Base-by-base conservation (phyloP, 768 basidiomycete genomes). In the Amanita brunnescens region DNA sequence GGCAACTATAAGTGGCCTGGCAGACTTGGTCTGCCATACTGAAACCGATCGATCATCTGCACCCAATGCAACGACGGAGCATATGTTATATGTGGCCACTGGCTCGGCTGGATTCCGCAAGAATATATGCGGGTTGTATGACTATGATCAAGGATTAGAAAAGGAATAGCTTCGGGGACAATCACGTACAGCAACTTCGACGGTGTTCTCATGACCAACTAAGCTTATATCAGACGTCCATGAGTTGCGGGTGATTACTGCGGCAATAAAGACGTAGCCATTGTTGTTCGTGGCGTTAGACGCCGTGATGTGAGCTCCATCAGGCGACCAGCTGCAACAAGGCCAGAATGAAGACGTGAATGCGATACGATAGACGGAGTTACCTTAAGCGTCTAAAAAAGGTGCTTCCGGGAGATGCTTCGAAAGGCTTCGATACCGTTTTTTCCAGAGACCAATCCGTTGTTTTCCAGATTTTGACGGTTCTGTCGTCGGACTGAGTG, bases 231-330 rank as follows among this genome's bases (percentile, higher is more conserved):
- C 89, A 5, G 88, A 86, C 3, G 83, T 84, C 91, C 93, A 98
- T 9, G 85, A 77, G 42, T 83, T 85, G 29, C 94, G 77, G 0
- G 88, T 85, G 55, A 99, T 94, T 20, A 98, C 92, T 6, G 93
- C 91, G 2, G 95, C 96, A 39, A 97, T 95, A 64, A 98, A 99
- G 5, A 98, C 94, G 51, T 92, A 93, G 16, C 94, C 94, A 56
- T 86, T 84, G 59, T 90, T 91, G 64, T 97, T 98, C 47, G 93
- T 97, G 1, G 94, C 92, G 61, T 98, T 98, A 1, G 95, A 95
- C 1, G 94, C 91, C 3, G 93, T 96, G 54, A 99, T 91, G 62
- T 96, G 92, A 2, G 95, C 90, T n/a, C 96, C 96, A 61, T 98
- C 96, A 2, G 96, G 96, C 0, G 94, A 97, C 96, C 96, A 99